Evolutionary conservation across 1,139 yeast species (phyloP).

Genomic region (Yamadazyma jaroonii): DNA sequence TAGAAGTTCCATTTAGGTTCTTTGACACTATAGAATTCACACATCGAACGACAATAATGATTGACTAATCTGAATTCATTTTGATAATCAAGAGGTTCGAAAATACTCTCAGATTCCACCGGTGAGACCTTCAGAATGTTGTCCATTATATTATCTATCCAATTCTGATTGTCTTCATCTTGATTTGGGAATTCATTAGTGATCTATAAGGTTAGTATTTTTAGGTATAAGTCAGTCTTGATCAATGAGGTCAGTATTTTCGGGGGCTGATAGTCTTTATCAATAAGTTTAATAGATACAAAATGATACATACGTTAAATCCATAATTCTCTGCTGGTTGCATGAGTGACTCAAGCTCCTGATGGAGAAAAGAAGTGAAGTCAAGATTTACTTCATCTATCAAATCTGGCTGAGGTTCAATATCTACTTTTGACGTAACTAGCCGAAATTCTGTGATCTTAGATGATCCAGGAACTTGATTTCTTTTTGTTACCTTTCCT

Average conservation of each 20-base stretch:
- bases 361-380: not conserved
- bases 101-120: not conserved
- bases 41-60: constrained; percentile 6
- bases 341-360: not conserved
- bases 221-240: too few relatives aligned
- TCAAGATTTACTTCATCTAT: not conserved
- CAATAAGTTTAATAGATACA: too few relatives aligned
- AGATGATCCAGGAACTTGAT: not conserved
- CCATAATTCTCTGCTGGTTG: not conserved
- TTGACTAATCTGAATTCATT: constrained; percentile 6
- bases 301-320: not conserved
- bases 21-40: constrained; percentile 6
- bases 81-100: not conserved
- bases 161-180: not conserved
- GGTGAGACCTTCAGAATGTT: not conserved
- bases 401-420: not conserved
- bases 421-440: too few relatives aligned
- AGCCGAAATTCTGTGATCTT: not conserved
- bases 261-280: too few relatives aligned
- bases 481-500: not conserved
- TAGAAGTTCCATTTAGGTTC: constrained; percentile 8
- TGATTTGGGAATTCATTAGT: not conserved
- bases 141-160: not conserved
- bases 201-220: too few relatives aligned
- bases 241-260: too few relatives aligned